A percentile compares a stretch with the other conserved stretches of the same genome.
Conservation (phyloP, 768 basidiomycete genomes). For the Grammothele lineata region DNA sequence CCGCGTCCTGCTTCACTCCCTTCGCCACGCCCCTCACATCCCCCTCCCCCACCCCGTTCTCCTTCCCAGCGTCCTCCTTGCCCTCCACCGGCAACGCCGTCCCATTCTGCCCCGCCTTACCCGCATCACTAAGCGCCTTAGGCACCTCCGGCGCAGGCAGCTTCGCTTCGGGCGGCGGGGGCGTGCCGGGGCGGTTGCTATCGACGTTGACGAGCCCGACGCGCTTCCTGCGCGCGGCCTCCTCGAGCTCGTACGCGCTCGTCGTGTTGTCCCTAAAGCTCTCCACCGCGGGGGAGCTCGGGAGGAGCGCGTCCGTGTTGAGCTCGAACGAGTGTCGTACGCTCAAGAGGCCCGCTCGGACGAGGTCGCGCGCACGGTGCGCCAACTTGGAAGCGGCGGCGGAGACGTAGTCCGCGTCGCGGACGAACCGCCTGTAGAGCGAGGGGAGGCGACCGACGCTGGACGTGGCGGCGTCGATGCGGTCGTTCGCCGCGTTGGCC, state of each 20-base stretch:
- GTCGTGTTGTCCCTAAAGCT: conserved; percentile 10
- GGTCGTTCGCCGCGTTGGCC: background rate
- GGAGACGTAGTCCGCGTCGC: background rate
- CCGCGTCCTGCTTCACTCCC: too few relatives aligned
- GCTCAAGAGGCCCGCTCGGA: background rate
- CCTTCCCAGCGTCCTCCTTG: background rate
- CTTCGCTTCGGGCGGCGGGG: background rate
- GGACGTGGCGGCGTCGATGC: too few relatives aligned
- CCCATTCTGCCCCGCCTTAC: conserved; percentile 5
- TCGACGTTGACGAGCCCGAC: conserved; percentile 24
- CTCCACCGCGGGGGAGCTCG: background rate
- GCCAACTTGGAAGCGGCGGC: background rate
- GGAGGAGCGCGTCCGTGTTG: conserved; percentile 3
- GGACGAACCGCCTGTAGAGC: too few relatives aligned
- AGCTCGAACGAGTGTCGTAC: conserved; percentile 6
- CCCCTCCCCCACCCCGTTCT: background rate
- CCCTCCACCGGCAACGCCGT: background rate
- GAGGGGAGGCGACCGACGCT: background rate
- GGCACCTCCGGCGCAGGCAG: background rate
- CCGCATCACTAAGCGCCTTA: background rate
- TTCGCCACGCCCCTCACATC: background rate
- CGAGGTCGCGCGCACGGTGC: background rate
- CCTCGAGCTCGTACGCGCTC: conserved; percentile 13
- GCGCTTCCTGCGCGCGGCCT: conserved; percentile 8
- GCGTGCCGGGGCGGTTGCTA: conserved; percentile 20